Percentiles rank a stretch among this genome's conserved stretches.
phyloP scores from a whole-genome alignment of 768 basidiomycete species.

The Antrodiella citrinella region DNA sequence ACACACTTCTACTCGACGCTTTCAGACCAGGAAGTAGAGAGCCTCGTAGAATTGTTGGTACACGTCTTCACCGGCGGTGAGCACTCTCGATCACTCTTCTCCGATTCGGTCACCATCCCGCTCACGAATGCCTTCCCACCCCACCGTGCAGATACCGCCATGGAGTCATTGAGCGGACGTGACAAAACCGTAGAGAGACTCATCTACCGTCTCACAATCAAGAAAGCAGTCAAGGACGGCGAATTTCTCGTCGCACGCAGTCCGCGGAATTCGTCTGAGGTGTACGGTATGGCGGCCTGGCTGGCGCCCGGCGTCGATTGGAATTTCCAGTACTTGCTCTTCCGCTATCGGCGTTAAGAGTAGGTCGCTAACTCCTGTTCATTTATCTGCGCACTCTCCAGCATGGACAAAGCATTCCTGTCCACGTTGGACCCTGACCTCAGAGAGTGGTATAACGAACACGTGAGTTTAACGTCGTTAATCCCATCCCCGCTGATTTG shows the following conservation, averaged over 20 bases:
- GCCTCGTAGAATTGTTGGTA: constrained; percentile 13
- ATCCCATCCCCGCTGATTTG: not conserved
- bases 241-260: constrained; percentile 7
- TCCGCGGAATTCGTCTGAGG: not conserved
- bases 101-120: not conserved
- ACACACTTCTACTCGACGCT: constrained; percentile 1
- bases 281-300: constrained; percentile 8
- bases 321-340: constrained; percentile 7
- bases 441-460: constrained; percentile 10
- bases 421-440: constrained; percentile 1
- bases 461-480: constrained; percentile 3
- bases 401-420: constrained; percentile 7
- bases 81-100: not conserved
- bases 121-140: no score
- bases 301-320: constrained; percentile 9
- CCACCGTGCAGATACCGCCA: constrained; percentile 9
- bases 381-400: not conserved
- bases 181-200: not conserved
- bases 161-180: constrained; percentile 8
- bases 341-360: not conserved
- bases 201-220: constrained; percentile 5
- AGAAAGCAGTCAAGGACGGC: constrained; percentile 6
- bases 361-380: not conserved
- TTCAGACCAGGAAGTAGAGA: constrained; percentile 15
- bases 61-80: constrained; percentile 14